Percentiles rank a stretch among this genome's conserved stretches.
Evolutionary conservation across 1,284 basidiomycete species (phyloP).

Genomic region (Pseudozyma pruni): DNA sequence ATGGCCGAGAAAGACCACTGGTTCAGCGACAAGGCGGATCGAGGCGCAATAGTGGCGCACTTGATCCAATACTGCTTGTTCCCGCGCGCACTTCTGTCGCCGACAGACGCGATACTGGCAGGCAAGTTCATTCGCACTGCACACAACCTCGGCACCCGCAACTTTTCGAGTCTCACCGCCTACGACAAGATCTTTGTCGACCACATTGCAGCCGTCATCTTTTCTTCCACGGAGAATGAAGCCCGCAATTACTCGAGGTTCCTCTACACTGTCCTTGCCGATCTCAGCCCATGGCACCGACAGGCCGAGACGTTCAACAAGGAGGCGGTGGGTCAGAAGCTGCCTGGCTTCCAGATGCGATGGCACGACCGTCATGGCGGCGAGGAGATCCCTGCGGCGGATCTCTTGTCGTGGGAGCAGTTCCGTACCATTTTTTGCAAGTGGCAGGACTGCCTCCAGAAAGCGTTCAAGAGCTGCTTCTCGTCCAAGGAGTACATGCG

Average conservation of each 20-base stretch:
- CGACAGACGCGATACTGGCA: conserved; percentile 94
- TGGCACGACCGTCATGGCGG: conserved; percentile 53
- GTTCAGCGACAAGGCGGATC: conserved; percentile 73
- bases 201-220: conserved; percentile 78
- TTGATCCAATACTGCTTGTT: conserved; percentile 91
- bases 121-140: conserved; percentile 88
- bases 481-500: conserved; percentile 64
- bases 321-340: conserved; percentile 69
- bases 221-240: conserved; percentile 94
- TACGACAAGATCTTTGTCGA: conserved; percentile 76
- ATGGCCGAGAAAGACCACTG: conserved; percentile 84
- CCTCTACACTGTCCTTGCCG: conserved; percentile 79
- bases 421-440: conserved; percentile 81
- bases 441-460: conserved; percentile 79
- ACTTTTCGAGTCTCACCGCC: conserved; percentile 87
- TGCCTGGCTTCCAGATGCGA: conserved; percentile 63
- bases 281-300: conserved; percentile 80
- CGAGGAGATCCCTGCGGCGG: conserved; percentile 71
- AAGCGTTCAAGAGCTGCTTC: conserved; percentile 57
- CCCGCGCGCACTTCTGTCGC: conserved; percentile 88
- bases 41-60: conserved; percentile 46
- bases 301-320: conserved; percentile 72
- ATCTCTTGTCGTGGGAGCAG: conserved; percentile 76
- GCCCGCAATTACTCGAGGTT: conserved; percentile 88
- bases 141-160: conserved; percentile 84